These are phyloP conservation scores for Gynostemma pentaphyllum DNA, from an alignment of 306 rosid genomes.

Conservation along the genomic window DNA sequence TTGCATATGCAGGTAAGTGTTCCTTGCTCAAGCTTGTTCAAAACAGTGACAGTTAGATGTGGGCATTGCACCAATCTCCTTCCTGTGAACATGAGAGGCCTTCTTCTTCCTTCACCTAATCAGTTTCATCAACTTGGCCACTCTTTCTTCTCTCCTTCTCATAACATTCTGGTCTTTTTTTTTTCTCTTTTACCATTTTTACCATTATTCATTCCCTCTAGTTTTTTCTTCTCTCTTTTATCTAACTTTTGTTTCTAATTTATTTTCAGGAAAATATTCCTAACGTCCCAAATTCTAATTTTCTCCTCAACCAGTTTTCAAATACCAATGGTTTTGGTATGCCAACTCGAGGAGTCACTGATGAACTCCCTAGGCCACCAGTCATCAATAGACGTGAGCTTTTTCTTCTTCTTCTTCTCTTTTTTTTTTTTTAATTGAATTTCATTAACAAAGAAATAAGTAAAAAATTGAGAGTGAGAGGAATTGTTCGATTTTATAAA, in stretches of 20 bases:
- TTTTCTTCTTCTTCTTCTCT: neutral
- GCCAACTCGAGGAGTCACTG: slow-evolving; percentile 38
- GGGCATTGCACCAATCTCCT: slow-evolving; percentile 95
- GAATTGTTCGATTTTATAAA: too few species aligned
- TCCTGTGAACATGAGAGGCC: slow-evolving; percentile 82
- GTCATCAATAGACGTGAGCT: slow-evolving; percentile 72
- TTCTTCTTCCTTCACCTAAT: slow-evolving; percentile 71
- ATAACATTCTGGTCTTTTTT: slow-evolving; percentile 45
- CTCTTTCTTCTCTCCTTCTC: slow-evolving; percentile 72
- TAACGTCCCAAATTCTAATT: slow-evolving; percentile 51
- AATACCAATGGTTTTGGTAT: slow-evolving; percentile 32
- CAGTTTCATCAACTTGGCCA: slow-evolving; percentile 74
- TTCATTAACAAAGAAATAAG: neutral
- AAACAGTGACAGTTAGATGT: slow-evolving; percentile 90
- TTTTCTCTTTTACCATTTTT: neutral
- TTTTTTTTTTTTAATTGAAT: neutral
- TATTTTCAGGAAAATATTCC: slow-evolving; percentile 62
- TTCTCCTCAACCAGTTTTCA: slow-evolving; percentile 39
- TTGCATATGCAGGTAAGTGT: slow-evolving; percentile 57
- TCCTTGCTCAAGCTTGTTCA: slow-evolving; percentile 91
- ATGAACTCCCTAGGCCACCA: slow-evolving; percentile 72
- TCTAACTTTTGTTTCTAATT: neutral
- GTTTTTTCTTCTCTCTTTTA: neutral
- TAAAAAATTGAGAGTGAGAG: too few species aligned
- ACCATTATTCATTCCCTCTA: neutral